These are phyloP conservation scores for Debaryomyces fabryi DNA, from an alignment of 1,139 yeast genomes.

Conservation along the genomic window DNA sequence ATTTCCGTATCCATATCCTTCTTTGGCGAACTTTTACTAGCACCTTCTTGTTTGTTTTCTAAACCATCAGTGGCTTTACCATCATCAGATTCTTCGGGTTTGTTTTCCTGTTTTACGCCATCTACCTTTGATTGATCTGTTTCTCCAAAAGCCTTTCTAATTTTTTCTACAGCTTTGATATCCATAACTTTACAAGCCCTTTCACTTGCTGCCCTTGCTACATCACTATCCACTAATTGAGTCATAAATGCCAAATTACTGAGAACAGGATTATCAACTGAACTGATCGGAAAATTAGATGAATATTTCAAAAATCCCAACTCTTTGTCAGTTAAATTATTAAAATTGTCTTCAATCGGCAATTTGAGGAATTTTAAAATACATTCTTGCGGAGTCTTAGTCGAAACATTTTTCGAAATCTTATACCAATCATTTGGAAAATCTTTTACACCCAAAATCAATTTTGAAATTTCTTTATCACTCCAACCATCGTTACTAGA, in stretches of 20 bases:
- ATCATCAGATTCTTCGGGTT: slow-evolving; percentile 11
- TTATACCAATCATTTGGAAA: slow-evolving; percentile 73
- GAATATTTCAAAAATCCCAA: slow-evolving; percentile 73
- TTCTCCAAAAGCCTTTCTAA: slow-evolving; percentile 26
- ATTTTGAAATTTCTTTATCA: slow-evolving; percentile 55
- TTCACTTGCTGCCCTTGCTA: slow-evolving; percentile 79
- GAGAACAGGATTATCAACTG: slow-evolving; percentile 90
- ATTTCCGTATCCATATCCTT: slow-evolving; percentile 5
- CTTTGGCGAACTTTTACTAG: not conserved
- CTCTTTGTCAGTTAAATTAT: slow-evolving; percentile 47
- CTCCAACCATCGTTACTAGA: slow-evolving; percentile 66
- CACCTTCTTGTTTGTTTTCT: slow-evolving; percentile 3
- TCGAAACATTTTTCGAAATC: slow-evolving; percentile 64
- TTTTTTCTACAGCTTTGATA: slow-evolving; percentile 44
- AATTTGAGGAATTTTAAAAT: slow-evolving; percentile 75
- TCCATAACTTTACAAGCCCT: slow-evolving; percentile 64
- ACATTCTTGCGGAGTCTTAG: slow-evolving; percentile 79
- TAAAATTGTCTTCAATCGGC: slow-evolving; percentile 78
- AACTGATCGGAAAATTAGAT: slow-evolving; percentile 79
- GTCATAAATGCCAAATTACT: slow-evolving; percentile 87
- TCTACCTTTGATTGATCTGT: slow-evolving; percentile 12
- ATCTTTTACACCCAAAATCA: slow-evolving; percentile 65
- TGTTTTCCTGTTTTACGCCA: not conserved
- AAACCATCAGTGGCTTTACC: not conserved
- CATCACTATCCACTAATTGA: slow-evolving; percentile 82